Evolutionary conservation across 2,329 filamentous ascomycete species (phyloP), one percentile per base, ranked within the genome.

Genomic region (Trichoderma sp.): DNA sequence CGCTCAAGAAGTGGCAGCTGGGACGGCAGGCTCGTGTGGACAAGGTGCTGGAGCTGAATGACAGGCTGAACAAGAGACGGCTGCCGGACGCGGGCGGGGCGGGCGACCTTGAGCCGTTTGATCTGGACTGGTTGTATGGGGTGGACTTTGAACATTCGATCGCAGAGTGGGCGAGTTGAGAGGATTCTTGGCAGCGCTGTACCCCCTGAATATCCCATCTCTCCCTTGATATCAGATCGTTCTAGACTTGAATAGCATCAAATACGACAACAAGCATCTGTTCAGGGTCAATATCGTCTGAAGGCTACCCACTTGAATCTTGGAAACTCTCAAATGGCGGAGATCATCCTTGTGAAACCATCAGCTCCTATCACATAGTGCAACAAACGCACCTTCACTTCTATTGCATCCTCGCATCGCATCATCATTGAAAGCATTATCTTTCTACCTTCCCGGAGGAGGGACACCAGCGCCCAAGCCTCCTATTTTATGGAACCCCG

Each of bases 1-100:
- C 72, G 1, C 69, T 77, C 41, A 73, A 68, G 24, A 74, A 74
- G 30, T 87, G 84, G 85, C 79, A 85, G 68, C 65, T 70, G 0
- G 79, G 79, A 14, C 74, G 84, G 9, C 80, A 84, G 69, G 76
- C 74, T 10, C 76, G 83, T 2, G 72, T 85, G 1, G 79, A 81
- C 30, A 78, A 73, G 58, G 74, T 86, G 1, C 71, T 84, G 28
- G 77, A 77, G 30, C 71, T 87, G 34, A 86, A 81, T 10, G 70
- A 73, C 28, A 77, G 80, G 71, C 79, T 85, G 58, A 81, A 84
- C 52, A 73, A 78, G 50, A 77, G 79, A 65, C 73, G 82, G 10
- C 68, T 85, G 74, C 81, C 83, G 0, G 70, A 70, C 26, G 71
- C 70, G 5, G 72, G 15, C 69, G 68, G 39, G 70, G 70, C 26